A percentile compares a stretch with the other conserved stretches of the same genome.
These are phyloP conservation scores for Talaromyces sp. DNA, from an alignment of 2,329 filamentous ascomycete genomes.

Conservation along the genomic window DNA sequence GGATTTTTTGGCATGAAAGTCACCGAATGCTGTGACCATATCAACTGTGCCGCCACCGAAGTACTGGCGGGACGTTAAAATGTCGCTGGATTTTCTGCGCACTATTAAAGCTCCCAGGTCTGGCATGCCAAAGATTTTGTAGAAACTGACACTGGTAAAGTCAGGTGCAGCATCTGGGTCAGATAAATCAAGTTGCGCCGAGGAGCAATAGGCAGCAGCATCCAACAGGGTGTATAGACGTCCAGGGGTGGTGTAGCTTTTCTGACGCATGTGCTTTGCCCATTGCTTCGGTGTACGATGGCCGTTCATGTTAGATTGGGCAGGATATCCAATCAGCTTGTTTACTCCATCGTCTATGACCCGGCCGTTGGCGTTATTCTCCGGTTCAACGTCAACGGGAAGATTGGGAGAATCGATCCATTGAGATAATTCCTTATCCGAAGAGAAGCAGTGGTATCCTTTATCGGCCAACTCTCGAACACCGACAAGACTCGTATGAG, in stretches of 20 bases:
- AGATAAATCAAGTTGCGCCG: slow-evolving; percentile 70
- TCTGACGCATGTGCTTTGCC: slow-evolving; percentile 53
- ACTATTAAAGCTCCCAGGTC: slow-evolving; percentile 84
- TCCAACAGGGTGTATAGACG: slow-evolving; percentile 71
- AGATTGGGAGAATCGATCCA: slow-evolving; percentile 54
- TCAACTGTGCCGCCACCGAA: slow-evolving; percentile 96
- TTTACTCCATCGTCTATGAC: slow-evolving; percentile 23
- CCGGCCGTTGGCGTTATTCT: not conserved
- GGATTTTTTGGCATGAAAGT: slow-evolving; percentile 79
- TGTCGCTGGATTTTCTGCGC: slow-evolving; percentile 63
- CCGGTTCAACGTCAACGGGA: slow-evolving; percentile 31
- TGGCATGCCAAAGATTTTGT: slow-evolving; percentile 96
- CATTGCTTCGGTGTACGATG: slow-evolving; percentile 70
- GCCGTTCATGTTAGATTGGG: slow-evolving; percentile 91
- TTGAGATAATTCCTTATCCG: slow-evolving; percentile 59
- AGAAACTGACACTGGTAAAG: slow-evolving; percentile 83
- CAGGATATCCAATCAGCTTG: slow-evolving; percentile 74
- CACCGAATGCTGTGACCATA: slow-evolving; percentile 72
- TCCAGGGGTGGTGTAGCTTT: slow-evolving; percentile 26
- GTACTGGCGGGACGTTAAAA: slow-evolving; percentile 69
- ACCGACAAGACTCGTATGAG: slow-evolving; percentile 85
- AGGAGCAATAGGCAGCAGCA: slow-evolving; percentile 77
- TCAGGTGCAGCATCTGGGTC: slow-evolving; percentile 66
- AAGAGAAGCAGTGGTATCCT: slow-evolving; percentile 63
- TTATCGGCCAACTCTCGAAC: slow-evolving; percentile 67